Percentiles rank a stretch among this genome's conserved stretches.
These are phyloP conservation scores for Suhomyces terraborum DNA, from an alignment of 1,139 yeast genomes.

Conservation along the genomic window DNA sequence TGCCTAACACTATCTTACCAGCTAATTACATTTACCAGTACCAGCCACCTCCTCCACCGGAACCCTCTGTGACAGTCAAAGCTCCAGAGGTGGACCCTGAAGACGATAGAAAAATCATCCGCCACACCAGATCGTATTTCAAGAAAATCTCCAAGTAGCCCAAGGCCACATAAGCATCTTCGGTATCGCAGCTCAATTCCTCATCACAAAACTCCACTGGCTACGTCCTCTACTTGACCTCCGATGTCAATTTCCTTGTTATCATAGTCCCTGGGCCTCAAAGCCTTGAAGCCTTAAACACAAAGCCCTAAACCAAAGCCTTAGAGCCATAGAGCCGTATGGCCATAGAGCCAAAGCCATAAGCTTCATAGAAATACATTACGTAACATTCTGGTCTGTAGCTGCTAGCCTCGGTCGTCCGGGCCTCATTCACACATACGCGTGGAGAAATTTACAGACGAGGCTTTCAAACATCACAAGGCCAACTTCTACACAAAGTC, in stretches of 20 bases:
- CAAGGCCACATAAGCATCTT: no score
- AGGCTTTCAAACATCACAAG: background rate
- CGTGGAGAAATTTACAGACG: constrained; percentile 3
- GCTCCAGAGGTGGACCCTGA: constrained; percentile 33
- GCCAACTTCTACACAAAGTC: background rate
- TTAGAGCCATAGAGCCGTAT: no score
- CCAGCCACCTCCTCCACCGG: constrained; percentile 17
- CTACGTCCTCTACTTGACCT: no score
- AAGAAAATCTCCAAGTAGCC: constrained; percentile 24
- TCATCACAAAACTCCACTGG: background rate
- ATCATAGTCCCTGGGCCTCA: no score
- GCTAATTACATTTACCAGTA: constrained; percentile 40
- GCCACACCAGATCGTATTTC: constrained; percentile 47
- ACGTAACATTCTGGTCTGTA: background rate
- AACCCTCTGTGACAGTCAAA: constrained; percentile 15
- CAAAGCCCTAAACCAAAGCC: no score
- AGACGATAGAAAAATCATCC: constrained; percentile 32
- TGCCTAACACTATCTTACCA: constrained; percentile 57
- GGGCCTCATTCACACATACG: background rate
- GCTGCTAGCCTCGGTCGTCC: constrained; percentile 3
- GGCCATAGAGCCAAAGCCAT: no score
- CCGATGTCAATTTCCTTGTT: no score
- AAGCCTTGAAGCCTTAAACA: no score
- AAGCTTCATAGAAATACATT: background rate
- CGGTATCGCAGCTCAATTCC: no score